These are phyloP conservation scores for Apiotrichum veenhuisii DNA, from an alignment of 1,284 basidiomycete species.

Conservation along the genomic window DNA sequence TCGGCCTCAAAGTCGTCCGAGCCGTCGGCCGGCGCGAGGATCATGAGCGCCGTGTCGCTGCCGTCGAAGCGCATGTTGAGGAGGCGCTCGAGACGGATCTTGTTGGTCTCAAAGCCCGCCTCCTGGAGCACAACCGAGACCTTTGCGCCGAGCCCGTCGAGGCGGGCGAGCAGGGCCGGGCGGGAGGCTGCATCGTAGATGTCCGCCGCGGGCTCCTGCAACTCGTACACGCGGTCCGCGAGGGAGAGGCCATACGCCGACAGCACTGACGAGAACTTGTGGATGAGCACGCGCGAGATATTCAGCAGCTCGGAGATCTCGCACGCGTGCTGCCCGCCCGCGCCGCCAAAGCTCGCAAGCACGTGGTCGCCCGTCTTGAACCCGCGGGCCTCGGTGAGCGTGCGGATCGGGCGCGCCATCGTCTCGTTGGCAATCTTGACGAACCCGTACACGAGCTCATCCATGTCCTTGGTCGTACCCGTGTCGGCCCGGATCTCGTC, in stretches of 20 bases:
- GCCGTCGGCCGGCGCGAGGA: conserved; percentile 57
- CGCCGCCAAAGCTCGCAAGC: conserved; percentile 83
- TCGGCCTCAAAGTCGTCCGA: conserved; percentile 65
- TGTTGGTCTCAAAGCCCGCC: conserved; percentile 73
- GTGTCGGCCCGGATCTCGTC: conserved; percentile 64
- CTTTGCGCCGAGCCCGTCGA: conserved; percentile 64
- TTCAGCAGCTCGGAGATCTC: conserved; percentile 70
- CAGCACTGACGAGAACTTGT: conserved; percentile 78
- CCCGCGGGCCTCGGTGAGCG: conserved; percentile 85
- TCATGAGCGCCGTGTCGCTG: conserved; percentile 81
- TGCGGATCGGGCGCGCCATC: conserved; percentile 88
- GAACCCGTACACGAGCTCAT: conserved; percentile 76
- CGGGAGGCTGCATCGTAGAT: conserved; percentile 58
- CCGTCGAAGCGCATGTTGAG: conserved; percentile 87
- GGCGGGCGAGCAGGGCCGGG: conserved; percentile 57
- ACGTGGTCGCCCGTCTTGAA: conserved; percentile 79
- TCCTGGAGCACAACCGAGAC: conserved; percentile 63
- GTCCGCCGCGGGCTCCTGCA: conserved; percentile 76
- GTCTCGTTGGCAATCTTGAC: conserved; percentile 92
- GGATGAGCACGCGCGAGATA: conserved; percentile 78
- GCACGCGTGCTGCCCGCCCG: conserved; percentile 88
- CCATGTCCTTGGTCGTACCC: conserved; percentile 61
- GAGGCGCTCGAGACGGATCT: conserved; percentile 71
- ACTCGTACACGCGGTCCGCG: conserved; percentile 77
- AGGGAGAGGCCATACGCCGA: conserved; percentile 86